Evolutionary conservation across 2,329 filamentous ascomycete species (phyloP).

Genomic region (Xenosphaeropsis pyriputrescens): DNA sequence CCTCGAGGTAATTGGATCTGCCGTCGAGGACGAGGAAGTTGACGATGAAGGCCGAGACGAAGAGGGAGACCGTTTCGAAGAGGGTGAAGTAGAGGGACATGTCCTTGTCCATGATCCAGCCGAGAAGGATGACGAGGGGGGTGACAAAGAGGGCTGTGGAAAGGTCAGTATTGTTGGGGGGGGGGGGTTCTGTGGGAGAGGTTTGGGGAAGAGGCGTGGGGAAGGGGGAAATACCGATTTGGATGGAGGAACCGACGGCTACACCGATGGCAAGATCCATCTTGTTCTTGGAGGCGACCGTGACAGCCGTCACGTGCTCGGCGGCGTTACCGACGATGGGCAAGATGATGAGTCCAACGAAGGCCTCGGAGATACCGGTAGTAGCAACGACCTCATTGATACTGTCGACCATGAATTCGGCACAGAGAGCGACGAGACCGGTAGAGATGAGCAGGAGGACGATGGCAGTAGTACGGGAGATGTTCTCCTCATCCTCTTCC

Average conservation of each 20-base stretch:
- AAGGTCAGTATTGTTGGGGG: conserved; percentile 1
- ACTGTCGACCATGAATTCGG: conserved; percentile 55
- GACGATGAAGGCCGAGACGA: conserved; percentile 72
- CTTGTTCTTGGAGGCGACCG: conserved; percentile 60
- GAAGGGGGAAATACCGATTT: conserved; percentile 32
- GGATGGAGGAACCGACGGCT: conserved; percentile 55
- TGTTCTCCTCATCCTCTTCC: conserved; percentile 23
- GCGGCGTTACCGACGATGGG: conserved; percentile 63
- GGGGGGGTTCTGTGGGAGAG: background rate
- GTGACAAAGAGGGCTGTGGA: conserved; percentile 47
- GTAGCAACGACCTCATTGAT: conserved; percentile 48
- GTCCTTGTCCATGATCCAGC: conserved; percentile 53
- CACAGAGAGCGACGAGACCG: conserved; percentile 50
- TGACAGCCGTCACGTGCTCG: conserved; percentile 58
- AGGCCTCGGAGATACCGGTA: conserved; percentile 42
- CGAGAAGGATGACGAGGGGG: conserved; percentile 54
- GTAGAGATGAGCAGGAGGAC: conserved; percentile 50
- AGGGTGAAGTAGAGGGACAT: conserved; percentile 76
- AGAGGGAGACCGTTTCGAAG: conserved; percentile 79
- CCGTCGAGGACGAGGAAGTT: conserved; percentile 81
- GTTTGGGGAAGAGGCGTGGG: background rate
- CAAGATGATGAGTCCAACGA: conserved; percentile 58
- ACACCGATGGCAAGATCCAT: conserved; percentile 64
- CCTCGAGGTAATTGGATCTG: conserved; percentile 76
- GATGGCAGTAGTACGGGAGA: conserved; percentile 40